These are phyloP conservation scores for Cladosporium sp. DNA, from an alignment of 2,329 filamentous ascomycete species.

Conservation along the genomic window DNA sequence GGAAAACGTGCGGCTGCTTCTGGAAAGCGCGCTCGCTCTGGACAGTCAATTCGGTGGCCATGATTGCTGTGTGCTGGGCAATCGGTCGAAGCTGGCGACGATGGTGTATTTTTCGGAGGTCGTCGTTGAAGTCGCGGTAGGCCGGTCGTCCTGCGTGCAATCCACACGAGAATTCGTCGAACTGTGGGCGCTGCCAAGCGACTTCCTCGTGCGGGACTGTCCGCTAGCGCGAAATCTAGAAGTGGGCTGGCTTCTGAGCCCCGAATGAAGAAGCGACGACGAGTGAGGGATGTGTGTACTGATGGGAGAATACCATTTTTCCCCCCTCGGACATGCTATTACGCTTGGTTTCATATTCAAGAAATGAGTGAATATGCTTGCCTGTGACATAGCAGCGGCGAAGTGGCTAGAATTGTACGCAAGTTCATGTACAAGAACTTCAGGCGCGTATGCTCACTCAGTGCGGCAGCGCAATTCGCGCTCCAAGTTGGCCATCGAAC, in stretches of 20 bases:
- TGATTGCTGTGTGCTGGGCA: constrained; percentile 52
- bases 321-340: too few relatives aligned
- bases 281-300: neutral
- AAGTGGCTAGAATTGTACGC: too few relatives aligned
- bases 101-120: constrained; percentile 19
- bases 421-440: too few relatives aligned
- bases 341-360: too few relatives aligned
- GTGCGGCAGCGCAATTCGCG: too few relatives aligned
- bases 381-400: too few relatives aligned
- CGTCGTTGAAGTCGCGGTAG: constrained; percentile 15
- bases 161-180: constrained; percentile 12
- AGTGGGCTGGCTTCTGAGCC: neutral
- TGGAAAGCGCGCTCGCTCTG: constrained; percentile 99
- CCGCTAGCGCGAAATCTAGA: neutral
- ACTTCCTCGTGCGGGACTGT: neutral
- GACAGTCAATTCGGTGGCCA: constrained; percentile 98
- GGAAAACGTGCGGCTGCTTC: constrained; percentile 99
- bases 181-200: constrained; percentile 3
- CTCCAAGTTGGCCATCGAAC: neutral
- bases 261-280: neutral
- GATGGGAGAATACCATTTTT: neutral
- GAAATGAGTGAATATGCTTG: too few relatives aligned
- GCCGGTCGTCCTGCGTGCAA: constrained; percentile 11
- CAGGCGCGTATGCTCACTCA: too few relatives aligned
- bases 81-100: constrained; percentile 18